Conservation (phyloP, 768 basidiomycete species). For the Pleurotus ostreatus region DNA sequence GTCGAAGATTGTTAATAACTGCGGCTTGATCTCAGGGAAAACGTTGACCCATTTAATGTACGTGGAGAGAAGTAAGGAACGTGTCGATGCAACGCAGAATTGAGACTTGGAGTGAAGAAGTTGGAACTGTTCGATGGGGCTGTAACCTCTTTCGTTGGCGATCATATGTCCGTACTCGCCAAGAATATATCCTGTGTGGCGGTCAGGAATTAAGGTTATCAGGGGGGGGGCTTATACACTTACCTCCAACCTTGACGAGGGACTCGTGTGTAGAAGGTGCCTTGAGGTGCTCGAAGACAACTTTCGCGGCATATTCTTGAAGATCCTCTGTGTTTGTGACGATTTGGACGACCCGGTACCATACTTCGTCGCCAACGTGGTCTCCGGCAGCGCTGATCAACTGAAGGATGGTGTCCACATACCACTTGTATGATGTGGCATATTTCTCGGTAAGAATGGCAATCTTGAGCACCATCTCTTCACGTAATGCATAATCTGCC, state of each 20-base stretch:
- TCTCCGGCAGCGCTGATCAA: conserved; percentile 96
- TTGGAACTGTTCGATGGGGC: conserved; percentile 92
- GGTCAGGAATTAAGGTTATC: not conserved
- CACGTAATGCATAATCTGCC: conserved; percentile 94
- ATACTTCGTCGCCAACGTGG: conserved; percentile 98
- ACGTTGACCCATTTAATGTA: conserved; percentile 99
- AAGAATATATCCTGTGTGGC: conserved; percentile 76
- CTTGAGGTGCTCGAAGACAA: conserved; percentile 85
- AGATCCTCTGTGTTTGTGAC: conserved; percentile 98
- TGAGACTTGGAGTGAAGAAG: conserved; percentile 92
- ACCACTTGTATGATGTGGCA: conserved; percentile 97
- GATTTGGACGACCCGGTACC: conserved; percentile 99
- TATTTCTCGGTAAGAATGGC: conserved; percentile 99
- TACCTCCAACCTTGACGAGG: conserved; percentile 93
- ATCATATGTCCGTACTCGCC: conserved; percentile 99
- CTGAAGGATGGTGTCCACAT: conserved; percentile 95
- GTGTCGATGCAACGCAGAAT: conserved; percentile 87
- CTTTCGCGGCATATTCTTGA: conserved; percentile 93
- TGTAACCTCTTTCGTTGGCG: conserved; percentile 91
- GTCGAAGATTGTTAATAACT: conserved; percentile 92
- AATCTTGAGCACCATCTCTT: conserved; percentile 99
- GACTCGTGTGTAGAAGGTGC: conserved; percentile 87
- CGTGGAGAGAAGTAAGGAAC: conserved; percentile 89
- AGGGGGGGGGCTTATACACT: conserved; percentile 15
- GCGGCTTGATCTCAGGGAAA: conserved; percentile 96